phyloP scores from a whole-genome alignment of 768 basidiomycete species.

The Termitomyces sp. region DNA sequence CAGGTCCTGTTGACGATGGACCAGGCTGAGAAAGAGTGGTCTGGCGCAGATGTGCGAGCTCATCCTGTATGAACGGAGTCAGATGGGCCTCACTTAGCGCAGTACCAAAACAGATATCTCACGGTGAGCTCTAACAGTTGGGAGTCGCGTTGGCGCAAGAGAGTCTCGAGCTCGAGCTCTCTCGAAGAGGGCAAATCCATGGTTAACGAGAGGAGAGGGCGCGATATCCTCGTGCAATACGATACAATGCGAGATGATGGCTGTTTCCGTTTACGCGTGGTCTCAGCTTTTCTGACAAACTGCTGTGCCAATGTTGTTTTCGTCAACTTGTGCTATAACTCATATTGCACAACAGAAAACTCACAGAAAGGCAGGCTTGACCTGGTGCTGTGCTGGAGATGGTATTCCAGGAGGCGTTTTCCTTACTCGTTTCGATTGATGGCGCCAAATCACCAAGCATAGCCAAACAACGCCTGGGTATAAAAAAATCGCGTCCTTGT shows the following conservation, averaged over 20 bases:
- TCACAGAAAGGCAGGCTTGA: neutral
- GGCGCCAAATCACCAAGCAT: constrained; percentile 9
- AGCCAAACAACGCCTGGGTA: constrained; percentile 12
- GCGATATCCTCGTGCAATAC: constrained; percentile 5
- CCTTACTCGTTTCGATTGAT: constrained; percentile 6
- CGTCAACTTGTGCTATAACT: neutral
- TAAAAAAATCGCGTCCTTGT: constrained; percentile 7
- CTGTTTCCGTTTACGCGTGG: constrained; percentile 4
- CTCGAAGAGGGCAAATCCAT: constrained; percentile 73
- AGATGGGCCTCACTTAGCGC: constrained; percentile 5
- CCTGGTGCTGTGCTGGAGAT: neutral
- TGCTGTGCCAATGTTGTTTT: neutral
- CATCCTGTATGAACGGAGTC: constrained; percentile 47
- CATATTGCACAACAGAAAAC: neutral
- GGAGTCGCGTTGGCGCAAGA: constrained; percentile 69
- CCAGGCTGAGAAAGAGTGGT: constrained; percentile 57
- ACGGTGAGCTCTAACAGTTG: constrained; percentile 72
- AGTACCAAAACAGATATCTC: constrained; percentile 23
- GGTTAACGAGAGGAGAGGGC: constrained; percentile 10
- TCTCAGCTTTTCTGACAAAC: neutral
- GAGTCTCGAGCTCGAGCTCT: constrained; percentile 77
- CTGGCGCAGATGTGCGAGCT: constrained; percentile 63
- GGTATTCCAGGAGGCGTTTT: neutral
- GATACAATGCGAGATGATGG: constrained; percentile 3
- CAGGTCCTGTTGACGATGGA: constrained; percentile 52